phyloP scores from a whole-genome alignment of 2,329 filamentous ascomycete genomes.

The Colletotrichum eremochloae region DNA sequence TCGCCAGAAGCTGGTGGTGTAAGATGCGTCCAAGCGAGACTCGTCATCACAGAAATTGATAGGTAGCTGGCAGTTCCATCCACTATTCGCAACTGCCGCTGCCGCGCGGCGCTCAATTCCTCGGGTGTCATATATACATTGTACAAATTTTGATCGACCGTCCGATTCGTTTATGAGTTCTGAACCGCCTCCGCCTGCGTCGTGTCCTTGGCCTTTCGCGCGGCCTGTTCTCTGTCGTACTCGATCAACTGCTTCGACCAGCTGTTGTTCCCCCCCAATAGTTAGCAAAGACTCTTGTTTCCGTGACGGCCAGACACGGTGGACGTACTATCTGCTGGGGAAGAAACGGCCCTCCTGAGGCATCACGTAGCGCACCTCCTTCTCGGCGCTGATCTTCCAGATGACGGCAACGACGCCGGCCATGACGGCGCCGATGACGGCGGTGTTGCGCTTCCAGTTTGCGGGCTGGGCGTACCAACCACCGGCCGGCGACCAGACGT shows the following conservation, averaged over 20 bases:
- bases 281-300: neutral
- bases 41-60: neutral
- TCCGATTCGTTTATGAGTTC: constrained; percentile 37
- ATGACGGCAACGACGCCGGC: constrained; percentile 75
- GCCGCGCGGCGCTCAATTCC: constrained; percentile 37
- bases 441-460: constrained; percentile 96
- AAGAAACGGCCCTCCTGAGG: constrained; percentile 84
- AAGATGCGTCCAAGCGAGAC: neutral
- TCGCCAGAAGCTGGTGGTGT: neutral
- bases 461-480: constrained; percentile 96
- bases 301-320: too few relatives aligned
- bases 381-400: constrained; percentile 80
- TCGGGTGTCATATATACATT: constrained; percentile 40
- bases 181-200: constrained; percentile 39
- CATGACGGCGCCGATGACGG: constrained; percentile 77
- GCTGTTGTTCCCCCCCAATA: constrained; percentile 47
- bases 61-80: neutral
- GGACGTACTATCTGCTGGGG: constrained; percentile 83
- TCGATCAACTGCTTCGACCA: constrained; percentile 62
- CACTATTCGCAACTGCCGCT: constrained; percentile 32
- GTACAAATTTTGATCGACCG: constrained; percentile 31
- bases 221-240: constrained; percentile 59
- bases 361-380: constrained; percentile 80
- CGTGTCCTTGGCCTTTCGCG: constrained; percentile 50
- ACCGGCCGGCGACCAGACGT: constrained; percentile 98